Evolutionary conservation across 2,329 filamentous ascomycete genomes (phyloP).

Genomic region (Beauveria caledonica): DNA sequence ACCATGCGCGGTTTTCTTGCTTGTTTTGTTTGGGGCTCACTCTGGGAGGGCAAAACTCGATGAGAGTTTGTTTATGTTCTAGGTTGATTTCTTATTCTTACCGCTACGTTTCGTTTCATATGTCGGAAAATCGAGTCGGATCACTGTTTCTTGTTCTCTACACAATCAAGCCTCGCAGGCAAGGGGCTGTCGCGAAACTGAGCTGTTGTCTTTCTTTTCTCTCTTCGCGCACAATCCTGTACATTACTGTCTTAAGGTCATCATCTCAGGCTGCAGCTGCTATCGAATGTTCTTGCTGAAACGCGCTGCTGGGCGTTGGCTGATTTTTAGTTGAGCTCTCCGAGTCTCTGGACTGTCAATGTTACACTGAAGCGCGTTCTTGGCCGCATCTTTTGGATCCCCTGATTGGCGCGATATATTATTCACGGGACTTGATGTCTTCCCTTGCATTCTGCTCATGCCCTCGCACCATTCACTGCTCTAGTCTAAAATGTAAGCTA

Average conservation of each 20-base stretch:
- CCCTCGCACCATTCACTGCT: neutral
- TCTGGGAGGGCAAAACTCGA: neutral
- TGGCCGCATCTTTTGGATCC: neutral
- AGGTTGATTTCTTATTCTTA: conserved; percentile 1
- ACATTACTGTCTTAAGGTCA: conserved; percentile 45
- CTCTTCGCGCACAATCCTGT: conserved; percentile 35
- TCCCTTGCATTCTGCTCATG: neutral
- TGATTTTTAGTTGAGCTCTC: conserved; percentile 9
- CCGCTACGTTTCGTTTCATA: neutral
- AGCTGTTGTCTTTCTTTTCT: conserved; percentile 1
- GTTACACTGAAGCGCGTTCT: conserved; percentile 1
- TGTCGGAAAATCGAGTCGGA: conserved; percentile 5
- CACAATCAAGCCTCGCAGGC: conserved; percentile 7
- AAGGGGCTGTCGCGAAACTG: conserved; percentile 5
- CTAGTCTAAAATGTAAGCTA: neutral
- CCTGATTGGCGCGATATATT: neutral
- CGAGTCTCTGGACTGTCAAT: conserved; percentile 9
- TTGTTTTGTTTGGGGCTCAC: neutral
- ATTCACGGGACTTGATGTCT: neutral
- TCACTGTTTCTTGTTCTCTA: conserved; percentile 2
- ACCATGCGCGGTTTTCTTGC: neutral
- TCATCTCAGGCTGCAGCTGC: conserved; percentile 32
- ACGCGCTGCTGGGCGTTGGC: conserved; percentile 14
- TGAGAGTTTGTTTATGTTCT: neutral
- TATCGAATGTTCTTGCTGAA: conserved; percentile 26